Evolutionary conservation across 148 eudicot species (phyloP).

Genomic region (Chenopodium suecicum): DNA sequence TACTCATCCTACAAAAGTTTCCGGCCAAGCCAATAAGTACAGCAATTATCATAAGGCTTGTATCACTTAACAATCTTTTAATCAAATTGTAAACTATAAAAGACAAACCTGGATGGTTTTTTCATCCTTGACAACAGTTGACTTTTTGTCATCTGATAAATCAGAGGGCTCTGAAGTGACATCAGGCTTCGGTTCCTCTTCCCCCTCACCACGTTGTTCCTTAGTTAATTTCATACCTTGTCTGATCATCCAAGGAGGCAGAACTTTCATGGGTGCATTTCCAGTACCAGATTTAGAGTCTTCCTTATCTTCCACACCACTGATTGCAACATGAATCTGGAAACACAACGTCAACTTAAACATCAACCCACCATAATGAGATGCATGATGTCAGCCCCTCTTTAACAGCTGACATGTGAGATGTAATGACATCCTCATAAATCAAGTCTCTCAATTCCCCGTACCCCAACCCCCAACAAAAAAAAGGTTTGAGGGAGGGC

Average conservation of each 20-base stretch:
- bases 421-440: background rate
- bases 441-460: too few species aligned
- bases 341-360: constrained; percentile 4
- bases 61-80: too few species aligned
- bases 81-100: background rate
- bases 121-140: constrained; percentile 39
- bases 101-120: constrained; percentile 54
- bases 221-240: constrained; percentile 88
- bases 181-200: constrained; percentile 61
- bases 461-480: too few species aligned
- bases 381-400: background rate
- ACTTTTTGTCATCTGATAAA: constrained; percentile 67
- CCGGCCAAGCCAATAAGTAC: background rate
- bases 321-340: constrained; percentile 79
- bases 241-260: constrained; percentile 99
- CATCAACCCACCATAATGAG: background rate
- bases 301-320: constrained; percentile 60
- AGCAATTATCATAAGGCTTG: background rate
- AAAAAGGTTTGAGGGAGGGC: too few species aligned
- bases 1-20: constrained; percentile 62
- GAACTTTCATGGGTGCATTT: constrained; percentile 58
- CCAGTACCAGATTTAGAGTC: constrained; percentile 47
- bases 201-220: constrained; percentile 85
- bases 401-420: background rate
- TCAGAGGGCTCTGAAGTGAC: constrained; percentile 49